These are phyloP conservation scores for Claviceps sp. DNA, from an alignment of 2,329 filamentous ascomycete genomes.

Conservation along the genomic window DNA sequence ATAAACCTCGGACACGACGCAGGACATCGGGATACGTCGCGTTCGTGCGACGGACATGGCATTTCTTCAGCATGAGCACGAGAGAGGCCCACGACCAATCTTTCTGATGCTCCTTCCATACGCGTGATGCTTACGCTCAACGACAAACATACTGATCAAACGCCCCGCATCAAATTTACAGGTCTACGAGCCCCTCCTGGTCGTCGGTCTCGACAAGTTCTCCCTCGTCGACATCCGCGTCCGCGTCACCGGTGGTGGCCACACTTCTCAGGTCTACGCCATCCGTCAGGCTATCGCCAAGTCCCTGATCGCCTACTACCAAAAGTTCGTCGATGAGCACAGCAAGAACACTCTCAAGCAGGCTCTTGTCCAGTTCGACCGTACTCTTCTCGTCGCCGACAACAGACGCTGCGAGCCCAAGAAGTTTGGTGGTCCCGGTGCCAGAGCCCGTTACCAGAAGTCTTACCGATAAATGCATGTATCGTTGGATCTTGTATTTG, in stretches of 20 bases:
- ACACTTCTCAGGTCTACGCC: conserved; percentile 95
- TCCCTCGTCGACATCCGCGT: conserved; percentile 94
- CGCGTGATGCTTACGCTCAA: background rate
- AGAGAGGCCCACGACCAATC: background rate
- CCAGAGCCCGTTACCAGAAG: conserved; percentile 95
- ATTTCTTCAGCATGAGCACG: background rate
- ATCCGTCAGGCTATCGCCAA: conserved; percentile 99
- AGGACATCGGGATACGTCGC: background rate
- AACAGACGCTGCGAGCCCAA: conserved; percentile 99
- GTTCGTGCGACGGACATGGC: background rate
- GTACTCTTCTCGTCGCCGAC: conserved; percentile 95
- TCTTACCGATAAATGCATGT: conserved; percentile 75
- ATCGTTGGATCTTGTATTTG: background rate
- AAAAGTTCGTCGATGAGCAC: conserved; percentile 99
- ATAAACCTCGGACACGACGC: background rate
- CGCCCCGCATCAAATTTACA: conserved; percentile 16
- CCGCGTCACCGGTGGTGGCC: conserved; percentile 91
- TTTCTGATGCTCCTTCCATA: background rate
- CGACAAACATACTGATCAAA: background rate
- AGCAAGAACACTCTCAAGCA: conserved; percentile 99
- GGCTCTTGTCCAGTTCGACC: conserved; percentile 89
- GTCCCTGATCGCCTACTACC: conserved; percentile 70
- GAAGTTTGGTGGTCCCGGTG: conserved; percentile 92
- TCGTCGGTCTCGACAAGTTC: conserved; percentile 96
- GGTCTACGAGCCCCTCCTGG: conserved; percentile 98